phyloP scores from a whole-genome alignment of 2,329 filamentous ascomycete species.

The Monilinia vaccinii-corymbosi region DNA sequence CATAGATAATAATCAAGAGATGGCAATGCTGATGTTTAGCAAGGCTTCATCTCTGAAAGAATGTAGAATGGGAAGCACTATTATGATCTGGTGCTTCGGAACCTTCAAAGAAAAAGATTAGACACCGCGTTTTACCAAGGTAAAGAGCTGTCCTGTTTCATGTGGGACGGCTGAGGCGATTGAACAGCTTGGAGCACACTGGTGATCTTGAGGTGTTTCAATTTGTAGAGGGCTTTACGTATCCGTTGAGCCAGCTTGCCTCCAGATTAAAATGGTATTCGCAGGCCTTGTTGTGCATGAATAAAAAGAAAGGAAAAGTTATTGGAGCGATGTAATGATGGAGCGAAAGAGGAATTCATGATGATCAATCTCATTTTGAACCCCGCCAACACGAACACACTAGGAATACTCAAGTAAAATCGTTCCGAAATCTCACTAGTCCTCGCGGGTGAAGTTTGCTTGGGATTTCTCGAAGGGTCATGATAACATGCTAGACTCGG shows the following conservation, averaged over 20 bases:
- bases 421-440: not conserved
- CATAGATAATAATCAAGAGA: not conserved
- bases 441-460: not conserved
- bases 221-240: not conserved
- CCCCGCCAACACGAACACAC: not conserved
- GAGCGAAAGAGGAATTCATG: not conserved
- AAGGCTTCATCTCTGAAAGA: not conserved
- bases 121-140: not conserved
- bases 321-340: not conserved
- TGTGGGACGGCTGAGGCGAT: not conserved
- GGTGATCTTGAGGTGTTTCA: slow-evolving; percentile 1
- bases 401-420: not conserved
- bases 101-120: not conserved
- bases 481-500: not conserved
- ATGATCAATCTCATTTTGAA: not conserved
- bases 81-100: slow-evolving; percentile 1
- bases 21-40: not conserved
- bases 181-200: not conserved
- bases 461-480: not conserved
- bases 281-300: not conserved
- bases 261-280: not conserved
- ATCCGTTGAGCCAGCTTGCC: not conserved
- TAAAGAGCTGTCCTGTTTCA: slow-evolving; percentile 3
- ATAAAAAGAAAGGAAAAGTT: not conserved
- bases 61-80: slow-evolving; percentile 7